phyloP scores from a whole-genome alignment of 768 basidiomycete genomes.

The Hericium alpestre region DNA sequence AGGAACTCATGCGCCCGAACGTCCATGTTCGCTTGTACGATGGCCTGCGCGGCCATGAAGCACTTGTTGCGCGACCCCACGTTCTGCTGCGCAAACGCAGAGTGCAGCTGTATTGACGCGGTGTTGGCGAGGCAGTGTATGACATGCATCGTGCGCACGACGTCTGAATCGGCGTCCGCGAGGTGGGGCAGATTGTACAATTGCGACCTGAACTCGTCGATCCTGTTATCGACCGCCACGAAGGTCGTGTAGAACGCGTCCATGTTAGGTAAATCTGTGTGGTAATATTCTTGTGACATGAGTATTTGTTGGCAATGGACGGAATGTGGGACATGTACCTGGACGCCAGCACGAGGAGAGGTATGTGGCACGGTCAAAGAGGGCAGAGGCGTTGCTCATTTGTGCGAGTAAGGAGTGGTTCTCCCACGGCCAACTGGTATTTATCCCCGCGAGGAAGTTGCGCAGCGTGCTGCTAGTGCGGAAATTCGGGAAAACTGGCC shows the following conservation, averaged over 20 bases:
- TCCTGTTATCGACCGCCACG: constrained; percentile 18
- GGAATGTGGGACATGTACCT: constrained; percentile 11
- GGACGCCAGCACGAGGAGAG: constrained; percentile 31
- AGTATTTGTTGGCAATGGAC: background rate
- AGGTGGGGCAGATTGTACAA: constrained; percentile 14
- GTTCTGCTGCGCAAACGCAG: constrained; percentile 13
- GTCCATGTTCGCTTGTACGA: constrained; percentile 5
- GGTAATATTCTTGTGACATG: background rate
- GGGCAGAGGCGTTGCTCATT: constrained; percentile 42
- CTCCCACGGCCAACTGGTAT: constrained; percentile 23
- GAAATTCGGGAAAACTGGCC: constrained; percentile 32
- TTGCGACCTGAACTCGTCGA: constrained; percentile 19
- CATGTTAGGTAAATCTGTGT: constrained; percentile 6
- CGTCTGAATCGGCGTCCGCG: background rate
- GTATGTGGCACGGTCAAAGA: constrained; percentile 49
- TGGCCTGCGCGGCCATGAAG: constrained; percentile 8
- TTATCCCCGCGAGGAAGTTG: constrained; percentile 33
- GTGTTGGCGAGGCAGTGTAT: constrained; percentile 18
- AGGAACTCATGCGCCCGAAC: constrained; percentile 1
- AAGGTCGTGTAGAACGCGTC: constrained; percentile 16
- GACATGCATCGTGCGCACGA: constrained; percentile 15
- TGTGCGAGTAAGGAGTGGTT: constrained; percentile 29
- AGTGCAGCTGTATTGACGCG: constrained; percentile 22
- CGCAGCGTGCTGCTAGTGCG: constrained; percentile 38
- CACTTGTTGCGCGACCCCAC: constrained; percentile 10